Evolutionary conservation across 129 eudicot species (phyloP).

Genomic region (Flaveria bidentis): DNA sequence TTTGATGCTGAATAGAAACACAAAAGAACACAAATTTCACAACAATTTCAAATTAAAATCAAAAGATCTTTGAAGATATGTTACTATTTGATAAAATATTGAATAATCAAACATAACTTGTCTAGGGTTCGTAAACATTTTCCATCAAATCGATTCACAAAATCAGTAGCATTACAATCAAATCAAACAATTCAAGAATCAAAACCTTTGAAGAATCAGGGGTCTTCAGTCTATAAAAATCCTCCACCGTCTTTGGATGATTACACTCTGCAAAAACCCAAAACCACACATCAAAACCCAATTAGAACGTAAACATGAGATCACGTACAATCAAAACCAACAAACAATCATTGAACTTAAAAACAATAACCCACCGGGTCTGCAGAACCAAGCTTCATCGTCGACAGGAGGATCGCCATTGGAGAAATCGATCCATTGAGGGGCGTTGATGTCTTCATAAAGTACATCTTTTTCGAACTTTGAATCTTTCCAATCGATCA

Average conservation of each 20-base stretch:
- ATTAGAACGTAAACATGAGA: not conserved
- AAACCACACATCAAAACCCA: not conserved
- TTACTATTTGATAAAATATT: not conserved
- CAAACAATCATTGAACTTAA: not conserved
- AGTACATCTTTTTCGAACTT: slow-evolving; percentile 59
- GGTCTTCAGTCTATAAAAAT: slow-evolving; percentile 47
- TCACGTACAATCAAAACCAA: not conserved
- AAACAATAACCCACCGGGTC: slow-evolving; percentile 47
- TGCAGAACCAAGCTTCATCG: slow-evolving; percentile 85
- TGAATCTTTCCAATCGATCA: slow-evolving; percentile 79
- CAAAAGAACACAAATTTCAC: not conserved
- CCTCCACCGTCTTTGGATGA: slow-evolving; percentile 90
- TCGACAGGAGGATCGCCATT: slow-evolving; percentile 42
- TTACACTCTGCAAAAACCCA: slow-evolving; percentile 58
- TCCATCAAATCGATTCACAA: slow-evolving; percentile 12
- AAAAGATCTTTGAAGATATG: not conserved
- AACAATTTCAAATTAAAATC: not conserved
- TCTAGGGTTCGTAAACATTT: slow-evolving; percentile 3
- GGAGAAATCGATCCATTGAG: slow-evolving; percentile 77
- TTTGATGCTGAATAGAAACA: slow-evolving; percentile 43
- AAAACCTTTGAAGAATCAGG: slow-evolving; percentile 59
- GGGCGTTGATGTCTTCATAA: slow-evolving; percentile 73
- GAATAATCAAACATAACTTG: not conserved
- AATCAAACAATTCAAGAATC: slow-evolving; percentile 21
- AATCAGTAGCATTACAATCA: not conserved